These are phyloP conservation scores for Ogataea ramenticola DNA, from an alignment of 805 yeast species.

Conservation along the genomic window DNA sequence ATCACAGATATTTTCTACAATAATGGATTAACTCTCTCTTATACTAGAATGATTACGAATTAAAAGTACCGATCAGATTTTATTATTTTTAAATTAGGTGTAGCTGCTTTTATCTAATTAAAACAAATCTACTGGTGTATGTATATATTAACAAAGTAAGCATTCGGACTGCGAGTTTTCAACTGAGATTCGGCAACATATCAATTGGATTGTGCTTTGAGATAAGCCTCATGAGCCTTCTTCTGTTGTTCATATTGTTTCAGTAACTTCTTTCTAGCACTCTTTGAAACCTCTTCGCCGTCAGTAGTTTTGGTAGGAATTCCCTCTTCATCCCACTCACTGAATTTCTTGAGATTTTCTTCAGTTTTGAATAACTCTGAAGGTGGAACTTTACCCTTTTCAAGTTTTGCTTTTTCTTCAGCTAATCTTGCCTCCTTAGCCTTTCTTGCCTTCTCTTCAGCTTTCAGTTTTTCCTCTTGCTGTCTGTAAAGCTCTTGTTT, in stretches of 20 bases:
- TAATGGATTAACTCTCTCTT: too few relatives aligned
- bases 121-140: too few relatives aligned
- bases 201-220: conserved; percentile 9
- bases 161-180: too few relatives aligned
- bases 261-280: conserved; percentile 72
- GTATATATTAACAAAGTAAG: too few relatives aligned
- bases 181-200: too few relatives aligned
- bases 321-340: conserved; percentile 82
- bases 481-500: conserved; percentile 53
- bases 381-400: conserved; percentile 66
- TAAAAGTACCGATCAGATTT: too few relatives aligned
- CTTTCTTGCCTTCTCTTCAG: conserved; percentile 52
- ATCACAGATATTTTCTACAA: too few relatives aligned
- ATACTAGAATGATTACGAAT: too few relatives aligned
- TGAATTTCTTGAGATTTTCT: conserved; percentile 33
- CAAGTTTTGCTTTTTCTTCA: conserved; percentile 61
- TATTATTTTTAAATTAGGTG: neutral
- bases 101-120: too few relatives aligned
- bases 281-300: conserved; percentile 83
- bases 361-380: conserved; percentile 60
- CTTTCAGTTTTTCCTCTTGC: conserved; percentile 51
- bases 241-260: conserved; percentile 77
- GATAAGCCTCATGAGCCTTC: conserved; percentile 69
- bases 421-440: conserved; percentile 45
- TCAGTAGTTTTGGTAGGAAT: conserved; percentile 67